Conservation (phyloP, 441 rosid genomes). For the Hura crepitans region DNA sequence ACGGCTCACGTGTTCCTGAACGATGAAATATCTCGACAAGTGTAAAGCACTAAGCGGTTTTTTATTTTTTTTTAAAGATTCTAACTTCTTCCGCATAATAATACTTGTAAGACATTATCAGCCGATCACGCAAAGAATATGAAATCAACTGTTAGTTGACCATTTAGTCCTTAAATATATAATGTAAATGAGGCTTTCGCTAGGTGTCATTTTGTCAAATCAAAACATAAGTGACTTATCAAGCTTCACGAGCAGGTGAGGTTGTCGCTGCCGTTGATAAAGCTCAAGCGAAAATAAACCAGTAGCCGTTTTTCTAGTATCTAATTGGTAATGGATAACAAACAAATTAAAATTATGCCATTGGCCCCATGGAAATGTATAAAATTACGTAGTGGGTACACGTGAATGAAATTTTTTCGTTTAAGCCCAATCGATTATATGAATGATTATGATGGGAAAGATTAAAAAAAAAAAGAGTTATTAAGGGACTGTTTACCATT, state of each 20-base stretch:
- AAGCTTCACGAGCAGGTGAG: constrained; percentile 7
- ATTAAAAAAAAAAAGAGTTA: too few species aligned
- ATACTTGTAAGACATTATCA: not conserved
- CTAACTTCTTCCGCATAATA: not conserved
- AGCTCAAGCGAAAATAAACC: not conserved
- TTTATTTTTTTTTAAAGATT: constrained; percentile 7
- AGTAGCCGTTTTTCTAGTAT: not conserved
- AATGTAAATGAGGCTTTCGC: not conserved
- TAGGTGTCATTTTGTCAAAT: constrained; percentile 7
- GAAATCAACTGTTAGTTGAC: not conserved
- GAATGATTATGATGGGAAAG: too few species aligned
- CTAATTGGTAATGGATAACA: not conserved
- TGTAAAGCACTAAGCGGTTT: constrained; percentile 7
- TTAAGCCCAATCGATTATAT: too few species aligned
- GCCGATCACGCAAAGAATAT: not conserved
- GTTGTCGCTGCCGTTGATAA: not conserved
- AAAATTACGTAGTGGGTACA: not conserved
- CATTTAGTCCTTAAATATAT: not conserved
- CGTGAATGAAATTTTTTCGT: too few species aligned
- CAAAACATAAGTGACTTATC: not conserved
- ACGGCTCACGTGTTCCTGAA: not conserved
- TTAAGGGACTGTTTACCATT: too few species aligned
- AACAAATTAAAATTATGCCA: not conserved
- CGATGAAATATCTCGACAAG: not conserved
- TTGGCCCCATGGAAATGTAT: not conserved